Conservation (phyloP, 2,329 filamentous ascomycete species). For the Fusarium oligoseptatum region DNA sequence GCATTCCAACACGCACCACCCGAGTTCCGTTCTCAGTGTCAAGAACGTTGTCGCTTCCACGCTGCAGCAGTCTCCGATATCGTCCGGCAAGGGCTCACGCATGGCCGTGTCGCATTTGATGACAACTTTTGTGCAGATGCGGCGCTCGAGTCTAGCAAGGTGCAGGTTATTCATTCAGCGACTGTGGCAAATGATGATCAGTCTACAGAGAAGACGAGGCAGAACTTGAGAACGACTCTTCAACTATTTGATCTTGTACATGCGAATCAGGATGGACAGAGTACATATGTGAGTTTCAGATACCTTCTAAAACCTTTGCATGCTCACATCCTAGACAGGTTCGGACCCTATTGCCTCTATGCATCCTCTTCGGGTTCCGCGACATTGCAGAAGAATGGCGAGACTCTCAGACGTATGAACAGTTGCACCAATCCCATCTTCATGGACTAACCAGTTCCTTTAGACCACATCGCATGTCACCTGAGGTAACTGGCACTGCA, state of each 20-base stretch:
- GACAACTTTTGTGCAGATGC: conserved; percentile 1
- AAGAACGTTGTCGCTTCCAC: conserved; percentile 11
- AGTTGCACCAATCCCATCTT: no score
- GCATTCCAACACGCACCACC: background rate
- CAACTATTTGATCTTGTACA: background rate
- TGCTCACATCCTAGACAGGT: background rate
- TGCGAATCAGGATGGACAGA: background rate
- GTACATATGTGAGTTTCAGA: background rate
- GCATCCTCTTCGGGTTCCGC: background rate
- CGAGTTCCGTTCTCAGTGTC: background rate
- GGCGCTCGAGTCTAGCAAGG: background rate
- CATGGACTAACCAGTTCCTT: background rate
- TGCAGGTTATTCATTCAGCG: background rate
- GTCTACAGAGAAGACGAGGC: background rate
- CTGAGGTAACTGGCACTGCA: conserved; percentile 3
- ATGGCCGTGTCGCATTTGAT: background rate
- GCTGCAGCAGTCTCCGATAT: background rate
- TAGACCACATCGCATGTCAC: background rate
- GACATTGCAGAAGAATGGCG: background rate
- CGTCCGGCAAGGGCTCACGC: background rate
- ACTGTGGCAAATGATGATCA: background rate
- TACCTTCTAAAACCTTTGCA: no score
- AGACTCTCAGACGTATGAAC: background rate
- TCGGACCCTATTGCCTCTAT: background rate
- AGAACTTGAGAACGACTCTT: background rate